phyloP scores from a whole-genome alignment of 2,329 filamentous ascomycete genomes.

The Thermomyces lanuginosus region DNA sequence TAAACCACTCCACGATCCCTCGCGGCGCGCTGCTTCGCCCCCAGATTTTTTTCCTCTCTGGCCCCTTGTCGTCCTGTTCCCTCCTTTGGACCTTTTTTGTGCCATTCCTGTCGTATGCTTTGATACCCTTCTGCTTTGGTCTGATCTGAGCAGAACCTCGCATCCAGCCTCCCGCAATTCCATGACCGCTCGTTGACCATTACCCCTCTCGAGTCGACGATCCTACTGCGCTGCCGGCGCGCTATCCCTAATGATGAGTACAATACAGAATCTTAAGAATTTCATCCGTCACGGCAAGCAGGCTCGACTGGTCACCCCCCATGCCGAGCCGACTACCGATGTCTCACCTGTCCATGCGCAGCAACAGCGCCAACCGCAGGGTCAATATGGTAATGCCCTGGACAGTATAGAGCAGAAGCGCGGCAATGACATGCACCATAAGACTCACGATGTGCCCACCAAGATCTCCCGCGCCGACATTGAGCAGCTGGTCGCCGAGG shows the following conservation, averaged over 20 bases:
- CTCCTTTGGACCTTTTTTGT: too few relatives aligned
- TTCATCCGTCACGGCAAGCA: conserved; percentile 97
- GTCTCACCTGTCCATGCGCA: conserved; percentile 49
- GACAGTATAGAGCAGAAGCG: conserved; percentile 45
- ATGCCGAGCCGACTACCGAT: conserved; percentile 46
- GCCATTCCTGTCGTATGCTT: too few relatives aligned
- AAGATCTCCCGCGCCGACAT: conserved; percentile 44
- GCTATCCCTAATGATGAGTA: conserved; percentile 35
- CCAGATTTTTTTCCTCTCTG: too few relatives aligned
- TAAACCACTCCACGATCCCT: too few relatives aligned
- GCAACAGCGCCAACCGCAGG: conserved; percentile 38
- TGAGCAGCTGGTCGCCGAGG: conserved; percentile 76
- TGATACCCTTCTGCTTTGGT: too few relatives aligned
- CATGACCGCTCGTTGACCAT: too few relatives aligned
- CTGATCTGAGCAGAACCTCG: too few relatives aligned
- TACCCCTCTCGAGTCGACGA: too few relatives aligned
- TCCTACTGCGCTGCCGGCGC: too few relatives aligned
- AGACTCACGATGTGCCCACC: conserved; percentile 44
- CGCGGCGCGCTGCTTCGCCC: too few relatives aligned
- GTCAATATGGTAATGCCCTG: conserved; percentile 38
- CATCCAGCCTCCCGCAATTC: too few relatives aligned
- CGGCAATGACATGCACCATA: conserved; percentile 50
- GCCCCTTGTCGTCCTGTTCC: too few relatives aligned
- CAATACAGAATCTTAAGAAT: conserved; percentile 92
- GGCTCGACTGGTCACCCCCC: conserved; percentile 52